Evolutionary conservation across 805 yeast genomes (phyloP), one percentile per base, ranked within the genome.

Genomic region (Torulaspora franciscae): DNA sequence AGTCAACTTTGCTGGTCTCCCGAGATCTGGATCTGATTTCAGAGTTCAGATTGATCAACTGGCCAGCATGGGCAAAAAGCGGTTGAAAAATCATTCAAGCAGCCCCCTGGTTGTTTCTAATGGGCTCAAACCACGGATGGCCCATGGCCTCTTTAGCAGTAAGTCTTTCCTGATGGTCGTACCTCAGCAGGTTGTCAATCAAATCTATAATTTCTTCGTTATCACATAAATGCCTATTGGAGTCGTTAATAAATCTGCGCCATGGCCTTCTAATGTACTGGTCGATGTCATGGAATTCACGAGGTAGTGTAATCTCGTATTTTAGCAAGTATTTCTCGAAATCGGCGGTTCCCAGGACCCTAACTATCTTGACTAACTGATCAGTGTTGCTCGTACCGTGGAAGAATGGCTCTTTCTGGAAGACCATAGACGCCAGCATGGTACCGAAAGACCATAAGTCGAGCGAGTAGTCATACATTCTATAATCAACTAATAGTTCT

Each of bases 371-470:
- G 40, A 90, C 88, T 55, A 90, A 71, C 65, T 90, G 97, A 65
- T 90, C 96, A 34, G 85, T 83, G 65, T 90, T 89, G 40, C 95
- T 85, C 47, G 81, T 84, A 15, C 97, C 97, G 57, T 87, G 84
- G 73, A 90, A 90, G 54, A 90, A 85, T 6, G 96, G 96, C 57
- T 90, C 97, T 64, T 82, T 85, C 61, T 84, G 82, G 71, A 90
- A 90, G 23, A 89, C 79, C 62, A 90, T 85, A 5, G 96, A 85
- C 4, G 96, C 96, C 49, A 89, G 67, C 79, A 88, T 88, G 32
- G 95, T 90, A 34, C 97, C 97, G 45, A 86, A 83, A 1, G 95
- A 86, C 97, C 97, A 90, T 58, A 90, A 65, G 65, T 90, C 97
- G 43, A 90, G 73, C 7, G 96, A 85, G 65, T 90, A 90, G 66